A percentile compares a stretch with the other conserved stretches of the same genome.
phyloP scores from a whole-genome alignment of 2,329 filamentous ascomycete species.

The Aspergillus pseudotamarii region DNA sequence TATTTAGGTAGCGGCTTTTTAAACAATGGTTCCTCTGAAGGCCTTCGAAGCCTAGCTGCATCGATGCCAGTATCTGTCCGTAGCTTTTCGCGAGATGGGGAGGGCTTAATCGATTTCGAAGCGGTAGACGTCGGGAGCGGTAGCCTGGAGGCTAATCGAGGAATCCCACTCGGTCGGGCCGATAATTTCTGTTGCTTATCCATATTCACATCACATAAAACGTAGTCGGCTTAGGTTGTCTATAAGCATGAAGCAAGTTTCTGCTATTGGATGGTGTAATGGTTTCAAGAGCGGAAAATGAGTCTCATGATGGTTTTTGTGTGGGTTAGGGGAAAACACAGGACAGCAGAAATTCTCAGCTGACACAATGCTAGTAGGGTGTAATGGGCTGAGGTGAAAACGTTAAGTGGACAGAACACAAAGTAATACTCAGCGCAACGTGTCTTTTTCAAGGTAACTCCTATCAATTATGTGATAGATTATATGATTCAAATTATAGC shows the following conservation, averaged over 20 bases:
- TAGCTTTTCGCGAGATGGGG: constrained; percentile 52
- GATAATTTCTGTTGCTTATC: constrained; percentile 35
- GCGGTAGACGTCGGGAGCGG: constrained; percentile 51
- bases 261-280: not conserved
- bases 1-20: constrained; percentile 36
- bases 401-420: not conserved
- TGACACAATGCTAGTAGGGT: not conserved
- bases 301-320: constrained; percentile 8
- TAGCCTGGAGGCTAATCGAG: constrained; percentile 55
- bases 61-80: constrained; percentile 44
- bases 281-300: not conserved
- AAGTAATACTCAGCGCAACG: constrained; percentile 1
- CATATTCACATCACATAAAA: constrained; percentile 29
- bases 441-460: not conserved
- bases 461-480: not conserved
- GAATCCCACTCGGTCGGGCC: constrained; percentile 45
- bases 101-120: constrained; percentile 47
- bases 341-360: not conserved
- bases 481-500: not conserved
- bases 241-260: not conserved
- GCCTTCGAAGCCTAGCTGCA: constrained; percentile 39
- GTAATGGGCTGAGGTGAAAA: not conserved
- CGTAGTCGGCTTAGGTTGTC: not conserved
- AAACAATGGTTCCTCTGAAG: constrained; percentile 42
- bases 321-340: not conserved